Percentiles rank a stretch among this genome's conserved stretches.
These are phyloP conservation scores for Lachnellula occidentalis DNA, from an alignment of 2,329 filamentous ascomycete genomes.

Conservation along the genomic window DNA sequence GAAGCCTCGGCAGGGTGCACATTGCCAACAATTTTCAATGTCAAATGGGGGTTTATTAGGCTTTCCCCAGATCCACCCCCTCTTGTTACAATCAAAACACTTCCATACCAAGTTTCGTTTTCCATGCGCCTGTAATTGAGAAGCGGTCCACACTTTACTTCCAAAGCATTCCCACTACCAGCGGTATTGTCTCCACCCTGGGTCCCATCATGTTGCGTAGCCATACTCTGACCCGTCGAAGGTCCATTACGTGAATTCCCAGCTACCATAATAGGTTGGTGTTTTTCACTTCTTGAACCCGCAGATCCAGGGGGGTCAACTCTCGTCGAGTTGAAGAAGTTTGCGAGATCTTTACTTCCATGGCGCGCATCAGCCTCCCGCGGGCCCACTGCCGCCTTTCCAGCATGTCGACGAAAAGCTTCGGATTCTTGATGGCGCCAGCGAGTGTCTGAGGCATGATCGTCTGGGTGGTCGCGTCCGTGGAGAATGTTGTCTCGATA, in stretches of 20 bases:
- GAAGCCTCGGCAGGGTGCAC: background rate
- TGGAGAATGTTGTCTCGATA: conserved; percentile 22
- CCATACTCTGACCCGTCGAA: background rate
- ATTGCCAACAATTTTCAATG: conserved; percentile 37
- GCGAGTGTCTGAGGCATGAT: conserved; percentile 49
- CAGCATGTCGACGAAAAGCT: conserved; percentile 39
- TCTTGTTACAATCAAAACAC: conserved; percentile 74
- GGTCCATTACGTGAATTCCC: conserved; percentile 17
- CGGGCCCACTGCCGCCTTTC: conserved; percentile 18
- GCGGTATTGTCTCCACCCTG: conserved; percentile 1
- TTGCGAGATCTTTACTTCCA: conserved; percentile 46
- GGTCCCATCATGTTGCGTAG: conserved; percentile 8
- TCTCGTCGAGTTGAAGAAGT: conserved; percentile 51
- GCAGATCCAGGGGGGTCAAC: conserved; percentile 32
- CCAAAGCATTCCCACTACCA: conserved; percentile 35
- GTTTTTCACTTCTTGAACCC: conserved; percentile 27
- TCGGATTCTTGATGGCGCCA: conserved; percentile 62
- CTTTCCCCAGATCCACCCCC: conserved; percentile 59
- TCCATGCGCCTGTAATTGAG: conserved; percentile 75
- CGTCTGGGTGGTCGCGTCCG: conserved; percentile 37
- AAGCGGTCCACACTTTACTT: conserved; percentile 67
- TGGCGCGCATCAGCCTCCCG: conserved; percentile 39
- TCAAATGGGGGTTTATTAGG: conserved; percentile 50
- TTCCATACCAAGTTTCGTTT: conserved; percentile 69
- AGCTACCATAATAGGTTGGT: conserved; percentile 43